Conservation (phyloP, 2,329 filamentous ascomycete species). For the Pseudogymnoascus sp. region DNA sequence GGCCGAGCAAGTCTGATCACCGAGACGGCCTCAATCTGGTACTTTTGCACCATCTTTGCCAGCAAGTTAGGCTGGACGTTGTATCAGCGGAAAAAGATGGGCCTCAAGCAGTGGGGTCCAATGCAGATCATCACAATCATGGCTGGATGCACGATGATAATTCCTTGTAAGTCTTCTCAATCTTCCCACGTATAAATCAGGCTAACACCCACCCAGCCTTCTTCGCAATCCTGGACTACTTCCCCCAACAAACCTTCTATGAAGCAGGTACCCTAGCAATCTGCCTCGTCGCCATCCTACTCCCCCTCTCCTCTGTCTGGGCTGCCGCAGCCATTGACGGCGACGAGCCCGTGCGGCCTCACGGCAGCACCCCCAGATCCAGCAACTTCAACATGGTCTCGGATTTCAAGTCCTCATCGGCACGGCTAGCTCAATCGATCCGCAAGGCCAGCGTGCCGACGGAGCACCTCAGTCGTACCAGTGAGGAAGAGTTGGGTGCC, state of each 20-base stretch:
- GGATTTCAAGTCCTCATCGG: not conserved
- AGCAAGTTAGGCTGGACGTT: constrained; percentile 53
- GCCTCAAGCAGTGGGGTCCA: constrained; percentile 52
- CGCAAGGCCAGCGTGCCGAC: not conserved
- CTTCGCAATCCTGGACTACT: constrained; percentile 52
- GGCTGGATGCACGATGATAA: constrained; percentile 57
- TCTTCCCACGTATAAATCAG: constrained; percentile 7
- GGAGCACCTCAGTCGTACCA: not conserved
- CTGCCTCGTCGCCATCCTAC: constrained; percentile 52
- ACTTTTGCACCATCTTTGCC: constrained; percentile 55
- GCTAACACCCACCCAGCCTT: constrained; percentile 38
- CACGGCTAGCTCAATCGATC: not conserved
- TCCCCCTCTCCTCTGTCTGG: constrained; percentile 62
- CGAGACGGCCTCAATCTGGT: constrained; percentile 49
- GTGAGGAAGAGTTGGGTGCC: not conserved
- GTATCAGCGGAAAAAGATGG: constrained; percentile 45
- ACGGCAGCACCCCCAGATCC: not conserved
- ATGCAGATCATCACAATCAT: constrained; percentile 62
- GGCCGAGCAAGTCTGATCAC: constrained; percentile 41
- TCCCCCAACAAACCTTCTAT: constrained; percentile 33
- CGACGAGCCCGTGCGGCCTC: constrained; percentile 10
- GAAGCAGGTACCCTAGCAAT: constrained; percentile 48
- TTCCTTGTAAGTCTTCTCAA: constrained; percentile 45
- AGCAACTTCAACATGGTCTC: not conserved
- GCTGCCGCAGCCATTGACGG: constrained; percentile 33